Conservation (phyloP, 257 asterid genomes). For the Handroanthus guayacan region DNA sequence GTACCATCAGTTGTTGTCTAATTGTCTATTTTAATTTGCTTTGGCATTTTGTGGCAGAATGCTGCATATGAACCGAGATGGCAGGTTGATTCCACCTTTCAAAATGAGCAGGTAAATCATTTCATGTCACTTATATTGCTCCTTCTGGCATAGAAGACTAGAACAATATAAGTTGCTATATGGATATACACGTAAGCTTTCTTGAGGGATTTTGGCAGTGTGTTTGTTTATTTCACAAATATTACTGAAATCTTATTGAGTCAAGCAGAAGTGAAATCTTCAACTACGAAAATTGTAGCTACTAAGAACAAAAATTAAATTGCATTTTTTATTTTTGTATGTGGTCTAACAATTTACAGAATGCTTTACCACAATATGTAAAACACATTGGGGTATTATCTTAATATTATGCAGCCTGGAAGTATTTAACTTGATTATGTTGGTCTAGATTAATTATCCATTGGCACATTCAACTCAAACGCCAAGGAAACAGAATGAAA, state of each 20-base stretch:
- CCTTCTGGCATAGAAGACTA: not conserved
- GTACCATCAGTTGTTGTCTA: conserved; percentile 15
- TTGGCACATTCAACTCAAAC: no score
- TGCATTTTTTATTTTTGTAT: not conserved
- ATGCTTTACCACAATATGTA: not conserved
- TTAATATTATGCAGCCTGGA: conserved; percentile 5
- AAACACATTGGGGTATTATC: conserved; percentile 8
- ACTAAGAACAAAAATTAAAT: conserved; percentile 11
- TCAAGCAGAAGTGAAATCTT: conserved; percentile 11
- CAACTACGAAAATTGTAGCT: not conserved
- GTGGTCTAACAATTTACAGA: not conserved
- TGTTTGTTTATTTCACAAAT: not conserved
- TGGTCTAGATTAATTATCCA: no score
- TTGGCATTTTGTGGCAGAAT: conserved; percentile 55
- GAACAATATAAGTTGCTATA: not conserved
- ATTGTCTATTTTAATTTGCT: conserved; percentile 32
- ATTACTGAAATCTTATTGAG: not conserved
- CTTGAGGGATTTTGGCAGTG: not conserved
- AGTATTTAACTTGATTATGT: no score
- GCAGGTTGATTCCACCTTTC: conserved; percentile 73
- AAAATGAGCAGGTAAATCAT: conserved; percentile 78
- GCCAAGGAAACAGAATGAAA: no score
- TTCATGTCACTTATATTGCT: not conserved
- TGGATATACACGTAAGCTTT: conserved; percentile 18
- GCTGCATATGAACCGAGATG: conserved; percentile 74